Percentiles rank a stretch among this genome's conserved stretches.
These are phyloP conservation scores for Gentiana macrophylla DNA, from an alignment of 257 asterid genomes.

Conservation along the genomic window DNA sequence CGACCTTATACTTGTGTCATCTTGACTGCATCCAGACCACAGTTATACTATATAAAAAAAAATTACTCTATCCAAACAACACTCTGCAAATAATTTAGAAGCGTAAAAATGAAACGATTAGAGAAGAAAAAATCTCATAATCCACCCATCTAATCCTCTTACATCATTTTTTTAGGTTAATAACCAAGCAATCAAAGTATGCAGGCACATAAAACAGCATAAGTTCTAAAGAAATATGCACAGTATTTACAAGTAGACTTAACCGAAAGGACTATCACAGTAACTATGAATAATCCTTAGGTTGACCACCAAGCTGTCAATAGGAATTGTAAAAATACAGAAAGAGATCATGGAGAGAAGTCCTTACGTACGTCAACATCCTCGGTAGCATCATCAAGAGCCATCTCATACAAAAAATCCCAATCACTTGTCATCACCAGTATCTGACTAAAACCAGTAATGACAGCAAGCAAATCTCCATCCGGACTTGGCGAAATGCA, in stretches of 20 bases:
- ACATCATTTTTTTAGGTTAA: too few species aligned
- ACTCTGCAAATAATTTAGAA: too few species aligned
- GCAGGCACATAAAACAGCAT: neutral
- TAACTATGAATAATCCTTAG: neutral
- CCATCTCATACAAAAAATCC: conserved; percentile 87
- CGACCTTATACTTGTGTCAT: too few species aligned
- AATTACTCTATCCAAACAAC: too few species aligned
- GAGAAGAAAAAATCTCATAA: too few species aligned
- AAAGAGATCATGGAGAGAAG: conserved; percentile 29
- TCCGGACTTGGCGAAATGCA: conserved; percentile 97
- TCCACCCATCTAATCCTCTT: too few species aligned
- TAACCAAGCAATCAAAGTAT: neutral
- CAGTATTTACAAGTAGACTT: neutral
- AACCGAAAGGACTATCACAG: neutral
- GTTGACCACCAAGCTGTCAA: neutral
- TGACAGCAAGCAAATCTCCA: conserved; percentile 78
- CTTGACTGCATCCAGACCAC: too few species aligned
- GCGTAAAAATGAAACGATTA: too few species aligned
- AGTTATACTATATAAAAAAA: too few species aligned
- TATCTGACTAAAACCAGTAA: conserved; percentile 83
- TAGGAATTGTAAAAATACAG: neutral
- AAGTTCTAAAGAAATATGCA: neutral
- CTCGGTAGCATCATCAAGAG: conserved; percentile 67
- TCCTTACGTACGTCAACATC: conserved; percentile 84
- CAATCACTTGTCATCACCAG: conserved; percentile 91